Percentiles rank a stretch among this genome's conserved stretches.
Conservation (phyloP, 495 filamentous ascomycete genomes). For the Penicillium salamii region DNA sequence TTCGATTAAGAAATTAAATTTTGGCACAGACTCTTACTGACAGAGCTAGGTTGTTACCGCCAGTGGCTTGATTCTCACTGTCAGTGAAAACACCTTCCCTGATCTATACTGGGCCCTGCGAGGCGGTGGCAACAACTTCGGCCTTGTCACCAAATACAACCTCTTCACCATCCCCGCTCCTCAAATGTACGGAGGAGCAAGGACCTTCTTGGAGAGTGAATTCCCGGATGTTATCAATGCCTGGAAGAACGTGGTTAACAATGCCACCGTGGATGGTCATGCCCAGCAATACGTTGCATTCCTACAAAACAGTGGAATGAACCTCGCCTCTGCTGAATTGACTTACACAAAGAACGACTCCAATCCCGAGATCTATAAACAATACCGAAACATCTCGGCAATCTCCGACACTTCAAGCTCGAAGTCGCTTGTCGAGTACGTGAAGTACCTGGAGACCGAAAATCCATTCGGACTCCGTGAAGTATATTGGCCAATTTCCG, state of each 20-base stretch:
- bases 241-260: constrained; percentile 34
- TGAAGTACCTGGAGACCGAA: constrained; percentile 33
- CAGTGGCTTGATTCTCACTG: constrained; percentile 39
- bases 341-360: constrained; percentile 39
- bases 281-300: constrained; percentile 47
- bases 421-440: constrained; percentile 45
- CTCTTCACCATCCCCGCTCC: constrained; percentile 37
- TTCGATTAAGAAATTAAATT: background rate
- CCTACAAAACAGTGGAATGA: constrained; percentile 24
- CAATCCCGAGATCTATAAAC: constrained; percentile 41
- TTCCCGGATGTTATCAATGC: constrained; percentile 33
- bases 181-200: constrained; percentile 38
- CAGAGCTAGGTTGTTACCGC: constrained; percentile 38
- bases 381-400: constrained; percentile 36
- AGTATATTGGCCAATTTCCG: constrained; percentile 43
- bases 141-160: constrained; percentile 48
- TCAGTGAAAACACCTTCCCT: constrained; percentile 30
- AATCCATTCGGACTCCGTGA: constrained; percentile 45
- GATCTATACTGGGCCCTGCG: constrained; percentile 54
- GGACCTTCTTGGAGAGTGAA: constrained; percentile 41
- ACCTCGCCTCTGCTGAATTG: constrained; percentile 33
- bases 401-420: constrained; percentile 36
- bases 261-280: constrained; percentile 35
- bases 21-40: background rate
- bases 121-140: constrained; percentile 50